Conservation (phyloP, 1,284 basidiomycete species). For the Lentinula novae-zelandiae region DNA sequence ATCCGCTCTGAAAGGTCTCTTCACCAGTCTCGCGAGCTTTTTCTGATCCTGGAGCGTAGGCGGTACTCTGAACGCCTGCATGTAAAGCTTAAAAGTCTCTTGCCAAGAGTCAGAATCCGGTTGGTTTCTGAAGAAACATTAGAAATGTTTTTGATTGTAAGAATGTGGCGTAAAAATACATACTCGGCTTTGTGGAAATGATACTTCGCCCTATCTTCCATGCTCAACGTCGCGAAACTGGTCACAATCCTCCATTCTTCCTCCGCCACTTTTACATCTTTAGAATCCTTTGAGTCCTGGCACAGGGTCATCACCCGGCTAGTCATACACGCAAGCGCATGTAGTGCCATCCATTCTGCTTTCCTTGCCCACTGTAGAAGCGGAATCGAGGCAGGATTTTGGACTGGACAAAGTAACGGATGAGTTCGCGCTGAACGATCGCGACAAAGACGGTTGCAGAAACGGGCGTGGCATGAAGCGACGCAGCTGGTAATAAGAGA, state of each 20-base stretch:
- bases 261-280: not conserved
- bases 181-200: not conserved
- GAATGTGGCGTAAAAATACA: not conserved
- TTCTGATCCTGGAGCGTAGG: conserved; percentile 46
- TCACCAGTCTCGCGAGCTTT: conserved; percentile 53
- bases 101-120: conserved; percentile 63
- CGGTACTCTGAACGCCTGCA: conserved; percentile 57
- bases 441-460: conserved; percentile 79
- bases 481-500: conserved; percentile 48
- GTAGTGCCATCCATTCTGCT: conserved; percentile 60
- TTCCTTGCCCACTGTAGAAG: conserved; percentile 60
- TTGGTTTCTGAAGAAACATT: not conserved
- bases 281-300: conserved; percentile 3
- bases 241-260: conserved; percentile 8
- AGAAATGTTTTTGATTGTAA: not conserved
- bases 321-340: conserved; percentile 14
- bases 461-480: conserved; percentile 59
- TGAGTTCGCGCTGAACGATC: conserved; percentile 60
- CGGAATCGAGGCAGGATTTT: conserved; percentile 64
- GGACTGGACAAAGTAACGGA: conserved; percentile 68
- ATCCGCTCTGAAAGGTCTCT: conserved; percentile 49
- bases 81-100: conserved; percentile 51
- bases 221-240: conserved; percentile 11
- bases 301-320: conserved; percentile 10
- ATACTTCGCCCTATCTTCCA: conserved; percentile 13